Evolutionary conservation across 2,329 filamentous ascomycete genomes (phyloP).

Genomic region (Colletotrichum tropicicola): DNA sequence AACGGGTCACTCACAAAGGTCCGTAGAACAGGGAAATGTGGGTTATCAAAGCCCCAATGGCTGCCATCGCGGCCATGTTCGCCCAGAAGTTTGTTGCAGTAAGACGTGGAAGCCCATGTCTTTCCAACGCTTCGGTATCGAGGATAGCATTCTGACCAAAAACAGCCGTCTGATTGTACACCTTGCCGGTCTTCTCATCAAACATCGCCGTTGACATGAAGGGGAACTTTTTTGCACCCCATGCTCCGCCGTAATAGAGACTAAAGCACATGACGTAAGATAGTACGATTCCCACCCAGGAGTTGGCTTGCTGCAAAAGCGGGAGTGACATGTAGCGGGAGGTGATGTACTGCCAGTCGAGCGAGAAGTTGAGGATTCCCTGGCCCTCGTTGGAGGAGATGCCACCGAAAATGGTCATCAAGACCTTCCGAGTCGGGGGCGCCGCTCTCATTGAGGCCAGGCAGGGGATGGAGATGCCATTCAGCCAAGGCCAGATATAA

Average conservation of each 20-base stretch:
- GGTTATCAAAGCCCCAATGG: no score
- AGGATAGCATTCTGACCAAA: no score
- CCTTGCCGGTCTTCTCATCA: no score
- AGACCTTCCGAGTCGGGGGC: slow-evolving; percentile 40
- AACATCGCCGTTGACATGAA: no score
- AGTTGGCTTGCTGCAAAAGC: slow-evolving; percentile 41
- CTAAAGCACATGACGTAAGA: slow-evolving; percentile 48
- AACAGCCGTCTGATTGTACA: no score
- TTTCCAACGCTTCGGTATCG: no score
- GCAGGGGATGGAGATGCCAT: slow-evolving; percentile 48
- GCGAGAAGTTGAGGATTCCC: slow-evolving; percentile 47
- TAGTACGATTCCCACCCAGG: slow-evolving; percentile 46
- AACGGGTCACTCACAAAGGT: no score
- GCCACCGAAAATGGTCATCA: slow-evolving; percentile 61
- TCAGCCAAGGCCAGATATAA: slow-evolving; percentile 27
- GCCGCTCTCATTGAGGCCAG: slow-evolving; percentile 40
- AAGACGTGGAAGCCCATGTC: no score
- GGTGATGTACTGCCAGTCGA: slow-evolving; percentile 55
- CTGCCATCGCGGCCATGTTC: no score
- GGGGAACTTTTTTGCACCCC: slow-evolving; percentile 37
- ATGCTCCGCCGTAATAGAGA: slow-evolving; percentile 50
- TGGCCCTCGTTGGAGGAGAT: slow-evolving; percentile 46
- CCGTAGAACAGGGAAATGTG: no score
- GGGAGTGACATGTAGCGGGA: slow-evolving; percentile 28
- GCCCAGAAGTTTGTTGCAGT: no score